Evolutionary conservation across 345 rosid species (phyloP).

Genomic region (Dimocarpus longan): DNA sequence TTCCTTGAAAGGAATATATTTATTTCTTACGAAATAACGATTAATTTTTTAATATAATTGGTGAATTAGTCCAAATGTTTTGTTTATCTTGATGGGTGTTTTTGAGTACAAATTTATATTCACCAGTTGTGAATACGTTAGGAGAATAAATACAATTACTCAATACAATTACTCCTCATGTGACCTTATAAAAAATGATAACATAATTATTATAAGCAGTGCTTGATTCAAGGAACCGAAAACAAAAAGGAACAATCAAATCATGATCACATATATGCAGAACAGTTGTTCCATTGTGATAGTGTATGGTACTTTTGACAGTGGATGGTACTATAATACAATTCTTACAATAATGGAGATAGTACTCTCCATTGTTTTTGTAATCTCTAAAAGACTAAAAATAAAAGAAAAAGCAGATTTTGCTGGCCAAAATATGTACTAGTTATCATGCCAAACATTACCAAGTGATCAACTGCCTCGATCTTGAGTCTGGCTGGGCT

Average conservation of each 20-base stretch:
- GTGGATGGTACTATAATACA: not conserved
- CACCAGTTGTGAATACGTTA: too few species aligned
- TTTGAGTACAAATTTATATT: too few species aligned
- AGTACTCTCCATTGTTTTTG: not conserved
- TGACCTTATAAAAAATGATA: too few species aligned
- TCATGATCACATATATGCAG: not conserved
- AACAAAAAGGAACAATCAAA: not conserved
- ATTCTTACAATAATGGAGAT: not conserved
- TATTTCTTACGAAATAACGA: too few species aligned
- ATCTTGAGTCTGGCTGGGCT: too few species aligned
- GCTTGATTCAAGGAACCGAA: not conserved
- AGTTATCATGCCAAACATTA: not conserved
- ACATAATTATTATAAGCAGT: not conserved
- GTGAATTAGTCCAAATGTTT: too few species aligned
- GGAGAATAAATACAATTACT: too few species aligned
- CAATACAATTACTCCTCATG: too few species aligned
- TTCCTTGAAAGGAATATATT: too few species aligned
- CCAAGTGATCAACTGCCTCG: too few species aligned
- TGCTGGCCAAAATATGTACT: not conserved
- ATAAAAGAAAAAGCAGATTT: not conserved
- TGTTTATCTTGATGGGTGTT: too few species aligned
- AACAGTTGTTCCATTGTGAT: not conserved
- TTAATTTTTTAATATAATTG: too few species aligned
- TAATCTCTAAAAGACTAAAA: not conserved
- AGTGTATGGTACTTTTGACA: not conserved